Conservation (phyloP, 164 flowering plant genomes). For the Echeveria elegans region DNA sequence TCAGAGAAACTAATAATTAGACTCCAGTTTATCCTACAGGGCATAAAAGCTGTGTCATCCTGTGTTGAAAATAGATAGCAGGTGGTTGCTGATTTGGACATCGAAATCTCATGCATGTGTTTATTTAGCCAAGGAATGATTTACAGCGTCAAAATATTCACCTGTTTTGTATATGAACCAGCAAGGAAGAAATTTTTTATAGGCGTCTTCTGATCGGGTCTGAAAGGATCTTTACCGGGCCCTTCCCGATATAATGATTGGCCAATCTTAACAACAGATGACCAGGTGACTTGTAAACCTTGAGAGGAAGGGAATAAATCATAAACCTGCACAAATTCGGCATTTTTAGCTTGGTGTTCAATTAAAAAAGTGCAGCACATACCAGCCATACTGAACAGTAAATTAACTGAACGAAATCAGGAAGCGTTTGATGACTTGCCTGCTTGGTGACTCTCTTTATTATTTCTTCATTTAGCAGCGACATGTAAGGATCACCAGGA, state of each 20-base stretch:
- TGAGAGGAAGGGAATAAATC: constrained; percentile 82
- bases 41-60: too few relatives aligned
- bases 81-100: too few relatives aligned
- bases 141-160: constrained; percentile 12
- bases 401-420: background rate
- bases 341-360: background rate
- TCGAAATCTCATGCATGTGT: background rate
- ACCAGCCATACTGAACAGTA: background rate
- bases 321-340: constrained; percentile 41
- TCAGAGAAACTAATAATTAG: background rate
- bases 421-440: constrained; percentile 31
- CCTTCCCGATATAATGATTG: constrained; percentile 94
- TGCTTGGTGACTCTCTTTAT: constrained; percentile 70
- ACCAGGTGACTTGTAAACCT: constrained; percentile 83
- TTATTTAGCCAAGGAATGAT: background rate
- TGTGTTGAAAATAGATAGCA: background rate
- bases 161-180: constrained; percentile 98
- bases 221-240: constrained; percentile 90
- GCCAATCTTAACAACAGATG: constrained; percentile 90
- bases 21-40: background rate
- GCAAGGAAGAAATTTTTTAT: constrained; percentile 86
- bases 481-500: constrained; percentile 98
- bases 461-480: constrained; percentile 74
- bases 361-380: background rate
- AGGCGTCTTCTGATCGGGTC: constrained; percentile 95